These are phyloP conservation scores for Moringa oleifera DNA, from an alignment of 345 rosid genomes.

Conservation along the genomic window DNA sequence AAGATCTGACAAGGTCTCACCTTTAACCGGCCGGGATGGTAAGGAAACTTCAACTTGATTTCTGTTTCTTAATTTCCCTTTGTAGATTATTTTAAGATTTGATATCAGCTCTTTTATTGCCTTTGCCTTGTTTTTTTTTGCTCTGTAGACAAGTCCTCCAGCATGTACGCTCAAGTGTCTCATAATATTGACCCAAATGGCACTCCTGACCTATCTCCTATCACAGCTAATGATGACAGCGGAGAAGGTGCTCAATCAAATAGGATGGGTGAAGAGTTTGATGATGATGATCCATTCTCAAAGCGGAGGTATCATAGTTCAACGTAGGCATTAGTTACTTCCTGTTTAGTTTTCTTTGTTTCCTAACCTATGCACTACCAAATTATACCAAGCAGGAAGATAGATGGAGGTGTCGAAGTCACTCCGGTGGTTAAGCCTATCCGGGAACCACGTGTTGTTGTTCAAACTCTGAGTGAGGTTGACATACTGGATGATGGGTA, in stretches of 20 bases:
- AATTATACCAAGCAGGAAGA: constrained; percentile 51
- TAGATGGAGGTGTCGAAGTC: constrained; percentile 72
- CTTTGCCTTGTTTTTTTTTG: constrained; percentile 10
- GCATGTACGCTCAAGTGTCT: constrained; percentile 42
- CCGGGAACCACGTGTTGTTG: constrained; percentile 96
- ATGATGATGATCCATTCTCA: constrained; percentile 73
- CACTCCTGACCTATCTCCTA: constrained; percentile 48
- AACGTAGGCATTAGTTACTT: constrained; percentile 10
- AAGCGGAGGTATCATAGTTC: constrained; percentile 66
- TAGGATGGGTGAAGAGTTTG: constrained; percentile 41
- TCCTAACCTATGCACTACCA: constrained; percentile 16
- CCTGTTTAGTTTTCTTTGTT: constrained; percentile 4
- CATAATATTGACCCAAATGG: constrained; percentile 42
- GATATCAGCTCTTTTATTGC: constrained; percentile 14
- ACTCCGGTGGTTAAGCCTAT: constrained; percentile 94
- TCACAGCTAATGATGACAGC: constrained; percentile 47
- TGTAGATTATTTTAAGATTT: constrained; percentile 3
- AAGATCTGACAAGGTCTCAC: constrained; percentile 47
- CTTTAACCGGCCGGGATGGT: constrained; percentile 59
- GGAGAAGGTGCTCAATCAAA: constrained; percentile 36
- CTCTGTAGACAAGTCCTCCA: constrained; percentile 54
- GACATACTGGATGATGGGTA: constrained; percentile 98
- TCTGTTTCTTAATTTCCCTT: not conserved
- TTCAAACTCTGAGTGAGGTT: constrained; percentile 94
- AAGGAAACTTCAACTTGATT: constrained; percentile 15